A percentile compares a stretch with the other conserved stretches of the same genome.
phyloP scores from a whole-genome alignment of 2,329 filamentous ascomycete species.

The Alternaria arbusti region DNA sequence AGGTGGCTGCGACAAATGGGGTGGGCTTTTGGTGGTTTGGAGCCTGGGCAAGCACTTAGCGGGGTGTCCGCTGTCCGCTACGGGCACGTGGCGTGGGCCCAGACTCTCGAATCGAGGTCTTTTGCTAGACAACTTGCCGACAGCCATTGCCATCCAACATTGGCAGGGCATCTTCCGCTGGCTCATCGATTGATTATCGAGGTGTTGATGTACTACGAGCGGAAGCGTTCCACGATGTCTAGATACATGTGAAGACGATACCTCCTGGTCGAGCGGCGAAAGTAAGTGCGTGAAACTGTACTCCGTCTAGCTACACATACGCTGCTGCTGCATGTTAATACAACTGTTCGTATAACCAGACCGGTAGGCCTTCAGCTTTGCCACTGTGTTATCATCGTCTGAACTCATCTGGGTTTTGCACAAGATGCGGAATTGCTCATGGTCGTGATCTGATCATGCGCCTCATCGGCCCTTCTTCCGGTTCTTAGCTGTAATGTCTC shows the following conservation, averaged over 20 bases:
- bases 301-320: neutral
- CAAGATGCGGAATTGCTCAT: neutral
- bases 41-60: slow-evolving; percentile 12
- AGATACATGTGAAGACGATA: neutral
- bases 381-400: neutral
- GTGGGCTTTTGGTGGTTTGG: neutral
- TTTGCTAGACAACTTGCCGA: slow-evolving; percentile 1
- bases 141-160: slow-evolving; percentile 1
- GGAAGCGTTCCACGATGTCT: slow-evolving; percentile 2
- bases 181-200: neutral
- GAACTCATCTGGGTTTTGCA: neutral
- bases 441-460: neutral
- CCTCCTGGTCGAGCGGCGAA: neutral
- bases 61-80: slow-evolving; percentile 5
- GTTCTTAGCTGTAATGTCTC: neutral
- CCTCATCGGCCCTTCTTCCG: neutral
- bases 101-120: slow-evolving; percentile 7
- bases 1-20: neutral
- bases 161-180: slow-evolving; percentile 5
- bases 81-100: slow-evolving; percentile 13
- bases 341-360: neutral
- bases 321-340: neutral
- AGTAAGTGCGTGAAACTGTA: neutral
- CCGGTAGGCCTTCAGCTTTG: neutral
- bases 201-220: neutral